Evolutionary conservation across 2,329 filamentous ascomycete species (phyloP).

Genomic region (Trematosphaeria pertusa): DNA sequence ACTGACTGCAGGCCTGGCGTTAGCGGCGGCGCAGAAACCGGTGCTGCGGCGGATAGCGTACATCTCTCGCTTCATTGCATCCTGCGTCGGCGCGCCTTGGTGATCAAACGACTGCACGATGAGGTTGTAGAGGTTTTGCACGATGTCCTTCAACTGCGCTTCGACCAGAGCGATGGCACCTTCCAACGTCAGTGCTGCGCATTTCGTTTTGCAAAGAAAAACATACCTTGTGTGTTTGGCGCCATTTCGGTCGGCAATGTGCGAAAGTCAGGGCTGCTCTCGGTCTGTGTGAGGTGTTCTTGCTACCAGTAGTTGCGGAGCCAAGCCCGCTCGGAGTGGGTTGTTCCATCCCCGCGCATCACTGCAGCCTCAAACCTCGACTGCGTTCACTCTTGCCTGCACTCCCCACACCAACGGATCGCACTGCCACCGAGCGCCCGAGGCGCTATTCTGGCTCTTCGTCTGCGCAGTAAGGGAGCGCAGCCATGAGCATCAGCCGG

Average conservation of each 20-base stretch:
- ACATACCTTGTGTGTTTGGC: not conserved
- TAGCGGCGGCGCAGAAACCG: slow-evolving; percentile 3
- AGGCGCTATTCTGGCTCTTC: not conserved
- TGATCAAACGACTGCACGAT: slow-evolving; percentile 67
- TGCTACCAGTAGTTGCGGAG: too few species aligned
- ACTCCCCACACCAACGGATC: not conserved
- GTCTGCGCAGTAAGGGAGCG: not conserved
- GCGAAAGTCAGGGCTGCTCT: too few species aligned
- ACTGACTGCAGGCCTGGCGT: slow-evolving; percentile 46
- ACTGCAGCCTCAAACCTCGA: not conserved
- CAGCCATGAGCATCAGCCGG: slow-evolving; percentile 24
- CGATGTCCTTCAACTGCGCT: slow-evolving; percentile 66
- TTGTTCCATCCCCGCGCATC: slow-evolving; percentile 23
- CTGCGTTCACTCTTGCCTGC: not conserved
- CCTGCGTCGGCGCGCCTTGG: slow-evolving; percentile 62
- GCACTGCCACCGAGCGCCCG: too few species aligned
- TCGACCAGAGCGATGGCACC: slow-evolving; percentile 33
- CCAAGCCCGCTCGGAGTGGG: too few species aligned
- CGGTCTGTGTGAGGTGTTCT: too few species aligned
- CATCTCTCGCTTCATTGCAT: slow-evolving; percentile 66
- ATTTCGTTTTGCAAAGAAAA: slow-evolving; percentile 1
- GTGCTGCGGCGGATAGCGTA: slow-evolving; percentile 35
- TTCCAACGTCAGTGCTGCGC: slow-evolving; percentile 26
- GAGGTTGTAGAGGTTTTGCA: slow-evolving; percentile 67
- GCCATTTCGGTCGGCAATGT: too few species aligned